phyloP scores from a whole-genome alignment of 1,284 basidiomycete genomes.

The Ustilago cynodontis region DNA sequence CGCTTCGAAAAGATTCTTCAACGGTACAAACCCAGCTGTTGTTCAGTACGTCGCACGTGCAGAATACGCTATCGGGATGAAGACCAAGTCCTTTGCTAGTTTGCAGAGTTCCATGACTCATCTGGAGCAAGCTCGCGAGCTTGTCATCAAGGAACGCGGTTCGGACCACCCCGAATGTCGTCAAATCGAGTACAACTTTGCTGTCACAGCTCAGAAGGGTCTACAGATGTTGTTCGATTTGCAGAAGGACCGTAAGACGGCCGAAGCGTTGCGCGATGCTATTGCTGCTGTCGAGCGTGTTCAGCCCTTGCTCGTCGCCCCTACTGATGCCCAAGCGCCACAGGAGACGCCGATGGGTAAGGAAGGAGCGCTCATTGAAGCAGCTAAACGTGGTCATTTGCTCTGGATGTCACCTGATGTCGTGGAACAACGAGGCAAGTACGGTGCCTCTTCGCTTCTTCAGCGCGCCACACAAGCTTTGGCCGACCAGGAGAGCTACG shows the following conservation, averaged over 20 bases:
- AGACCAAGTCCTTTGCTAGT: slow-evolving; percentile 50
- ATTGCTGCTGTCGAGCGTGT: slow-evolving; percentile 54
- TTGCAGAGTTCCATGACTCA: slow-evolving; percentile 56
- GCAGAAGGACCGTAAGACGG: slow-evolving; percentile 51
- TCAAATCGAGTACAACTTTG: slow-evolving; percentile 65
- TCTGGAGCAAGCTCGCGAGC: slow-evolving; percentile 47
- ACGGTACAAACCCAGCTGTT: slow-evolving; percentile 50
- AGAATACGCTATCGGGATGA: slow-evolving; percentile 64
- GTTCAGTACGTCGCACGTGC: slow-evolving; percentile 65
- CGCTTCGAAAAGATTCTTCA: slow-evolving; percentile 55
- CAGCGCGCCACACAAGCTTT: slow-evolving; percentile 51
- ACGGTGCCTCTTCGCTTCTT: slow-evolving; percentile 61
- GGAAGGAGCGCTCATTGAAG: slow-evolving; percentile 49
- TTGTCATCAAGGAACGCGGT: slow-evolving; percentile 45
- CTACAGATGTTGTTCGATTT: slow-evolving; percentile 67
- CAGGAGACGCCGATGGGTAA: slow-evolving; percentile 32
- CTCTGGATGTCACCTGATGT: slow-evolving; percentile 64
- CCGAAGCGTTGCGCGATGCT: slow-evolving; percentile 54
- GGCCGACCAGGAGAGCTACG: slow-evolving; percentile 57
- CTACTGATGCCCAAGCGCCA: slow-evolving; percentile 16
- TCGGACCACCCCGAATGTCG: slow-evolving; percentile 35
- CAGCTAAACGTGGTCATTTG: slow-evolving; percentile 57
- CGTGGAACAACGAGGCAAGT: slow-evolving; percentile 67
- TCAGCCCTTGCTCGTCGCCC: slow-evolving; percentile 42
- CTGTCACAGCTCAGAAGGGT: slow-evolving; percentile 65